Conservation (phyloP, 2,329 filamentous ascomycete genomes). For the Talaromyces sp. region DNA sequence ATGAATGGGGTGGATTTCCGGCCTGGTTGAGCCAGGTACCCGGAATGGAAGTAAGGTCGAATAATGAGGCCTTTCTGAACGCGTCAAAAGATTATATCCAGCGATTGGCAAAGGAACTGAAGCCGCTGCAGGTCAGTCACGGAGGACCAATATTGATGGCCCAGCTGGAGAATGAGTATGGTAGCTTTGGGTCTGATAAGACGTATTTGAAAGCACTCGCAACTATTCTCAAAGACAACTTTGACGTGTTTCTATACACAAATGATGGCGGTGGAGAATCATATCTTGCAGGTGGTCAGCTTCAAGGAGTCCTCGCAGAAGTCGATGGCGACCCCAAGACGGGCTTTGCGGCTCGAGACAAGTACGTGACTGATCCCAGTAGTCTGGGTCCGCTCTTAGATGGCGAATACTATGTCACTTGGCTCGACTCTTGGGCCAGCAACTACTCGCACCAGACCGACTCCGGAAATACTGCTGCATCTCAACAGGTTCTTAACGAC, state of each 20-base stretch:
- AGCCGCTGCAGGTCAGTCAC: conserved; percentile 32
- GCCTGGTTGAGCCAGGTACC: conserved; percentile 14
- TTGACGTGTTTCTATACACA: conserved; percentile 45
- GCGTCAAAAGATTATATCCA: conserved; percentile 35
- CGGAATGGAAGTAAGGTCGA: conserved; percentile 37
- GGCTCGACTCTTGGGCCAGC: conserved; percentile 42
- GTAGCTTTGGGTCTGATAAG: conserved; percentile 44
- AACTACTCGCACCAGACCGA: conserved; percentile 30
- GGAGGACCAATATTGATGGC: conserved; percentile 48
- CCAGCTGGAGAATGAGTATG: conserved; percentile 51
- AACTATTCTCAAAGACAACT: conserved; percentile 29
- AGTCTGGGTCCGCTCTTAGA: conserved; percentile 43
- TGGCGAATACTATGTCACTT: conserved; percentile 45
- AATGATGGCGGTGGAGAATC: conserved; percentile 45
- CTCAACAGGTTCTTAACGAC: conserved; percentile 19
- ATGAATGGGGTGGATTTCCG: background rate
- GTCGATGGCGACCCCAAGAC: conserved; percentile 37
- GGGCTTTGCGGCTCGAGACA: background rate
- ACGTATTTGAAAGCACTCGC: conserved; percentile 33
- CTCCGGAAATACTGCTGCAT: background rate
- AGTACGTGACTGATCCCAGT: conserved; percentile 15
- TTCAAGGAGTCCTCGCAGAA: conserved; percentile 43
- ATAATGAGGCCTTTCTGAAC: conserved; percentile 38
- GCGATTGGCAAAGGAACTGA: conserved; percentile 24
- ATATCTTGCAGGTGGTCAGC: conserved; percentile 40